Evolutionary conservation across 371 early-diverging fungal species (phyloP).

Genomic region (Nosema muscidifuracis): DNA sequence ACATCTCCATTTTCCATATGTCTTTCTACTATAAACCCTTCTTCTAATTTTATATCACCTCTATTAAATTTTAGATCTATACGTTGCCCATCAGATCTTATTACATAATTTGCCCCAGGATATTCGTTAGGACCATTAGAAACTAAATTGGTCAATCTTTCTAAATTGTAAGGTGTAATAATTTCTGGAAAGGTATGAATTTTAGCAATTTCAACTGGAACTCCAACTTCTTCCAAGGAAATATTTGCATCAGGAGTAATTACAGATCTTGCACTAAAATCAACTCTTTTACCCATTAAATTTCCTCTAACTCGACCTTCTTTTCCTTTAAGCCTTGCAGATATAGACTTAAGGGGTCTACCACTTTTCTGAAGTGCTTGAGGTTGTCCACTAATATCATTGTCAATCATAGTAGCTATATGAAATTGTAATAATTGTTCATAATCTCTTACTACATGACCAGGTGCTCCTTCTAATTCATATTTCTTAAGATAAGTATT

Average conservation of each 20-base stretch:
- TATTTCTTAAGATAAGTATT: constrained; percentile 78
- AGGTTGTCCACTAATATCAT: constrained; percentile 92
- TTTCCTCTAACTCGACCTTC: constrained; percentile 98
- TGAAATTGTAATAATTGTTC: constrained; percentile 91
- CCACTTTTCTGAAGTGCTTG: constrained; percentile 86
- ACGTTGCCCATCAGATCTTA: constrained; percentile 85
- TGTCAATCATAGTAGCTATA: constrained; percentile 95
- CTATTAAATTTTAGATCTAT: constrained; percentile 85
- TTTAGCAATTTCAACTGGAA: constrained; percentile 89
- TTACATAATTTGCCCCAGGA: constrained; percentile 97
- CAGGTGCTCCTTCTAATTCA: constrained; percentile 88
- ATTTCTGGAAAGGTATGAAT: constrained; percentile 94
- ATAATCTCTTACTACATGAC: constrained; percentile 83
- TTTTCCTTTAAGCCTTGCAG: constrained; percentile 95
- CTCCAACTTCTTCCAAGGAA: constrained; percentile 92
- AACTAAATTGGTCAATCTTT: constrained; percentile 76
- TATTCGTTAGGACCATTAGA: constrained; percentile 86
- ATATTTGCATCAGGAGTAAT: constrained; percentile 98
- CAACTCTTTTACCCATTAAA: constrained; percentile 99
- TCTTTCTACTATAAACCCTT: constrained; percentile 88
- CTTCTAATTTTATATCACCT: constrained; percentile 78
- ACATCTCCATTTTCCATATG: constrained; percentile 90
- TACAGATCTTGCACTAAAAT: constrained; percentile 97
- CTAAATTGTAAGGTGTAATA: constrained; percentile 94
- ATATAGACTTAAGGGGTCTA: constrained; percentile 87